Conservation (phyloP, 176 grass and related monocot genomes). For the Oryza glaberrima region DNA sequence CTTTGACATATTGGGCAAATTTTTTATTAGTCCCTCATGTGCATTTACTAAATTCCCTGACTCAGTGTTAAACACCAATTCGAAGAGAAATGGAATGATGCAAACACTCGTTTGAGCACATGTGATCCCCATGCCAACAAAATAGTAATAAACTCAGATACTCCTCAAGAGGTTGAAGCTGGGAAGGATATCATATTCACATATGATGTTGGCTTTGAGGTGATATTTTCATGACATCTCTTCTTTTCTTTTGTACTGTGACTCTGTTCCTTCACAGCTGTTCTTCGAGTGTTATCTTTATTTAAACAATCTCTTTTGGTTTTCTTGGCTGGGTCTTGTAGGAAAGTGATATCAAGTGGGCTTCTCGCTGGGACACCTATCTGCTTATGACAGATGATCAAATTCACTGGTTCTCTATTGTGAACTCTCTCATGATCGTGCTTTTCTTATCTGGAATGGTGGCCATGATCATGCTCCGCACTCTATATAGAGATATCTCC, state of each 20-base stretch:
- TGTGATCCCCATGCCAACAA: conserved; percentile 48
- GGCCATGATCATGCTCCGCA: conserved; percentile 55
- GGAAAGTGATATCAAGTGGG: conserved; percentile 54
- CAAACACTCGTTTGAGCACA: conserved; percentile 37
- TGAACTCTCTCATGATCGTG: conserved; percentile 54
- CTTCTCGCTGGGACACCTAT: conserved; percentile 53
- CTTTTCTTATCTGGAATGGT: conserved; percentile 56
- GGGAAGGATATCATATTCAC: conserved; percentile 49
- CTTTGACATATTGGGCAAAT: neutral
- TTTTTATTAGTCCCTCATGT: neutral
- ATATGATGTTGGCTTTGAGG: conserved; percentile 41
- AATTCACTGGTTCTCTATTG: conserved; percentile 55
- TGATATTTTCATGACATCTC: neutral
- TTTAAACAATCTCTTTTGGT: conserved; percentile 22
- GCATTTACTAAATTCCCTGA: neutral
- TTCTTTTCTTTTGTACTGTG: neutral
- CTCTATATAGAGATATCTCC: conserved; percentile 48
- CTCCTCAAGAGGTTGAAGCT: conserved; percentile 45
- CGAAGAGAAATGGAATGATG: conserved; percentile 31
- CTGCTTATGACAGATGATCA: conserved; percentile 49
- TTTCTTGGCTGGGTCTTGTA: conserved; percentile 20
- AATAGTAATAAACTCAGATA: conserved; percentile 34
- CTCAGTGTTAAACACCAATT: conserved; percentile 37
- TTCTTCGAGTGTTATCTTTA: neutral
- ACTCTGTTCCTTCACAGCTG: neutral